Percentiles rank a stretch among this genome's conserved stretches.
These are phyloP conservation scores for Xylaria curta DNA, from an alignment of 495 filamentous ascomycete species.

Conservation along the genomic window DNA sequence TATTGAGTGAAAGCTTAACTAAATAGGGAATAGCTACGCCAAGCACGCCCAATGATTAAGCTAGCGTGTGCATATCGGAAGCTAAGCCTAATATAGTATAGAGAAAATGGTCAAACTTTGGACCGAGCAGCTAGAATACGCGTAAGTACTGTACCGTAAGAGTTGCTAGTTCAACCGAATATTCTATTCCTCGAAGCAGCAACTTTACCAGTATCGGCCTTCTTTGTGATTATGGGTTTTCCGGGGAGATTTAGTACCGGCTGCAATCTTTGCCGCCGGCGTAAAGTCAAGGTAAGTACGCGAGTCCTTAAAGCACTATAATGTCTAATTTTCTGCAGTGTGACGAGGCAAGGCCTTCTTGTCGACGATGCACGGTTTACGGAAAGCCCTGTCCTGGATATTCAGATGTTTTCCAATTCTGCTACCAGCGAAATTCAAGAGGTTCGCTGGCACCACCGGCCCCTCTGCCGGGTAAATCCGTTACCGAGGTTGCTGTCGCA, in stretches of 20 bases:
- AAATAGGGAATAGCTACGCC: too few relatives aligned
- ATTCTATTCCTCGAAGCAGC: neutral
- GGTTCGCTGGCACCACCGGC: neutral
- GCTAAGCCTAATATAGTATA: neutral
- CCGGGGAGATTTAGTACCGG: conserved; percentile 1
- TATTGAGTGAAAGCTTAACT: too few relatives aligned
- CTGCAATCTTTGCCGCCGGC: neutral
- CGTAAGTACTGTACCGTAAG: neutral
- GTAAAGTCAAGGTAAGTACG: conserved; percentile 1
- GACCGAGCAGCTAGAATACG: neutral
- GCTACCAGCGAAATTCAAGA: neutral
- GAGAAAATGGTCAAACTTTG: neutral
- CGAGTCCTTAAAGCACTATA: neutral
- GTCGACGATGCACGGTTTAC: neutral
- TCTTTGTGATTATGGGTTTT: neutral
- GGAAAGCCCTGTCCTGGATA: neutral
- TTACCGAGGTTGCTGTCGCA: neutral
- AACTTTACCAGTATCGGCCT: neutral
- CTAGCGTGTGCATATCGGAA: neutral
- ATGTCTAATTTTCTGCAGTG: neutral
- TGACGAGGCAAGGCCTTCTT: neutral
- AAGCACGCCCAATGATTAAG: neutral
- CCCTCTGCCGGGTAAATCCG: neutral
- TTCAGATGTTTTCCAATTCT: neutral
- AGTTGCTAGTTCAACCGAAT: neutral